phyloP scores from a whole-genome alignment of 495 filamentous ascomycete species.

The Oidiodendron maius region DNA sequence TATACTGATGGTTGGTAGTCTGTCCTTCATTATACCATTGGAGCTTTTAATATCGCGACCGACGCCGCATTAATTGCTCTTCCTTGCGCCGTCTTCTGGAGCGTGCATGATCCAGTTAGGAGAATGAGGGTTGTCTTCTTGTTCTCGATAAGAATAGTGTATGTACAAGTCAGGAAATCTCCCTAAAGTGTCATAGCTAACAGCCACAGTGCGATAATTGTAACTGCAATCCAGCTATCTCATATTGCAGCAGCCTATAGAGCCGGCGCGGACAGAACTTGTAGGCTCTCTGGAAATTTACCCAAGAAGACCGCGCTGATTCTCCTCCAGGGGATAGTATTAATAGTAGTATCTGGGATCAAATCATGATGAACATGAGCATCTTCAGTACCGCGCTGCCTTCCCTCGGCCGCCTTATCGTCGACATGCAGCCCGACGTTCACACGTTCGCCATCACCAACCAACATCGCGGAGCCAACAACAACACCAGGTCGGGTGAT shows the following conservation, averaged over 20 bases:
- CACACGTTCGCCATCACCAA: slow-evolving; percentile 29
- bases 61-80: slow-evolving; percentile 21
- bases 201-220: background rate
- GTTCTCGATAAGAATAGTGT: slow-evolving; percentile 24
- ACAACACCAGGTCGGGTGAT: slow-evolving; percentile 7
- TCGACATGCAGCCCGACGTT: slow-evolving; percentile 25
- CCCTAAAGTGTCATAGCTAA: background rate
- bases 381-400: slow-evolving; percentile 29
- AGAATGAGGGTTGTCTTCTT: slow-evolving; percentile 19
- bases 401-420: slow-evolving; percentile 33
- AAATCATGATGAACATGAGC: slow-evolving; percentile 24
- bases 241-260: background rate
- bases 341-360: background rate
- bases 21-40: slow-evolving; percentile 21
- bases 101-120: slow-evolving; percentile 19
- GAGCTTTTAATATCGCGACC: slow-evolving; percentile 24
- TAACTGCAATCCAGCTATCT: background rate
- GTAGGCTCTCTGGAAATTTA: no score
- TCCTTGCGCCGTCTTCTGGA: slow-evolving; percentile 22
- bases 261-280: slow-evolving; percentile 1
- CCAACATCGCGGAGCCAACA: slow-evolving; percentile 11
- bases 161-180: slow-evolving; percentile 4
- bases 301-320: no score
- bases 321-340: background rate
- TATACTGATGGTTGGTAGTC: slow-evolving; percentile 10